phyloP scores from a whole-genome alignment of 768 basidiomycete species.

The Boletellus sp. region DNA sequence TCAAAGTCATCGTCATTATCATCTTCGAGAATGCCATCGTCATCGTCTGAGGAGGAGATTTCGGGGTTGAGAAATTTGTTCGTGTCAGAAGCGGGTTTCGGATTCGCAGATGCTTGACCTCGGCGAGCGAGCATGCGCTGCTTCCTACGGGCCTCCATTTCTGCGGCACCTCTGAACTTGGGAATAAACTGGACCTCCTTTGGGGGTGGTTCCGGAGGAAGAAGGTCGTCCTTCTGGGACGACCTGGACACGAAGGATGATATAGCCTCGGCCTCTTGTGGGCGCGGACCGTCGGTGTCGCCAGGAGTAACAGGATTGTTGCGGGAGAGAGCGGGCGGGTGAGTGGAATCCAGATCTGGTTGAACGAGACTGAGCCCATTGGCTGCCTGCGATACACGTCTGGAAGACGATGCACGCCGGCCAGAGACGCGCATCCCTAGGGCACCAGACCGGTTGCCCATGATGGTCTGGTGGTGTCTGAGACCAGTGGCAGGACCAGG shows the following conservation, averaged over 20 bases:
- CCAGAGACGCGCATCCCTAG: constrained; percentile 76
- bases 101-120: constrained; percentile 30
- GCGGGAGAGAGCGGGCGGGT: constrained; percentile 10
- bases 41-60: constrained; percentile 50
- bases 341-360: constrained; percentile 10
- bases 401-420: constrained; percentile 52
- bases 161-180: constrained; percentile 78
- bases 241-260: neutral
- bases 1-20: constrained; percentile 51
- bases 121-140: constrained; percentile 63
- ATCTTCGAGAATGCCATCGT: constrained; percentile 43
- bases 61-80: constrained; percentile 45
- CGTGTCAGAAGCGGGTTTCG: constrained; percentile 22
- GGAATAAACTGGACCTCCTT: constrained; percentile 66
- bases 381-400: constrained; percentile 37
- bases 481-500: constrained; percentile 42
- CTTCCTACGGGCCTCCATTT: constrained; percentile 75
- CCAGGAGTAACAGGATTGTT: constrained; percentile 1
- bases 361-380: constrained; percentile 4
- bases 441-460: constrained; percentile 67
- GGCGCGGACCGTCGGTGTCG: constrained; percentile 11
- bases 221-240: constrained; percentile 12
- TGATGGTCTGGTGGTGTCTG: constrained; percentile 86
- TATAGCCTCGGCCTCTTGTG: constrained; percentile 7
- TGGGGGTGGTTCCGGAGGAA: constrained; percentile 35